Conservation (phyloP, 306 rosid genomes). For the Prosopis cineraria region DNA sequence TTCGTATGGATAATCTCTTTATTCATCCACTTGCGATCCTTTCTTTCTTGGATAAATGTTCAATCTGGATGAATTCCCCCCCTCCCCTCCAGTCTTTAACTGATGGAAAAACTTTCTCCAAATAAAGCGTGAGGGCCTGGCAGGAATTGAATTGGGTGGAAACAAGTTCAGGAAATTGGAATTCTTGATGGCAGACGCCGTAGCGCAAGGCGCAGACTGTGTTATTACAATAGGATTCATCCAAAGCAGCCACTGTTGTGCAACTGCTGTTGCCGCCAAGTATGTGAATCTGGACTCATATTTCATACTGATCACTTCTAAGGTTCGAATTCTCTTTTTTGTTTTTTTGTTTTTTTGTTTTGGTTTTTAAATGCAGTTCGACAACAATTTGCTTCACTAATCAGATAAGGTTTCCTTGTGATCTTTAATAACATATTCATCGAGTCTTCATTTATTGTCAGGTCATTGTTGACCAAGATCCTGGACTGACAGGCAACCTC, state of each 20-base stretch:
- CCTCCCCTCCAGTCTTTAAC: constrained; percentile 30
- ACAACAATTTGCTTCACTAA: not conserved
- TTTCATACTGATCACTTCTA: constrained; percentile 77
- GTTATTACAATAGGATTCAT: constrained; percentile 79
- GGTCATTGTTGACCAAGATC: constrained; percentile 77
- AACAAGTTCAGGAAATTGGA: constrained; percentile 91
- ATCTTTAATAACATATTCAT: constrained; percentile 2
- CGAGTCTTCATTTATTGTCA: constrained; percentile 28
- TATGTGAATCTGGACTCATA: constrained; percentile 80
- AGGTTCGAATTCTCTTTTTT: constrained; percentile 40
- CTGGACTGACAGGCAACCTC: constrained; percentile 80
- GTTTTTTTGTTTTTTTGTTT: not conserved
- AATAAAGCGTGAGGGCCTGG: constrained; percentile 82
- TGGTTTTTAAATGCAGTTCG: not conserved
- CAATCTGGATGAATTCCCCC: not conserved
- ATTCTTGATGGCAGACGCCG: constrained; percentile 87
- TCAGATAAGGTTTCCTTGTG: not conserved
- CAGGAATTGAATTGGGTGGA: constrained; percentile 95
- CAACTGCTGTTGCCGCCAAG: constrained; percentile 93
- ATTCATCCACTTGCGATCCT: not conserved
- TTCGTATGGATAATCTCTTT: not conserved
- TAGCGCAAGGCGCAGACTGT: constrained; percentile 78
- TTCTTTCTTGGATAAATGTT: not conserved
- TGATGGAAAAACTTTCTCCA: constrained; percentile 27
- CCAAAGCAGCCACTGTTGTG: constrained; percentile 95